phyloP scores from a whole-genome alignment of 192 early-diverging fungal species.

The Gigaspora rosea region DNA sequence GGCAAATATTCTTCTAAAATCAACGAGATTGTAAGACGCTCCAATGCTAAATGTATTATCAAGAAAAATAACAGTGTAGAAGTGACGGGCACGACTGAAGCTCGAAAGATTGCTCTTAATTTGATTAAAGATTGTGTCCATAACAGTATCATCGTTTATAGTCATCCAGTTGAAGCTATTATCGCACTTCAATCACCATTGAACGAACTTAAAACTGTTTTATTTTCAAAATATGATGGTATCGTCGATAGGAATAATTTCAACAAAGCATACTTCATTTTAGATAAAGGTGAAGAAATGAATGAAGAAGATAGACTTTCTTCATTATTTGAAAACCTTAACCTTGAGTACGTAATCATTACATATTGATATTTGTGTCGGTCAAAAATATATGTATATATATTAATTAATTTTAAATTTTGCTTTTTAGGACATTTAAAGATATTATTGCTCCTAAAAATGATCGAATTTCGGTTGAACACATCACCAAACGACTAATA shows the following conservation, averaged over 20 bases:
- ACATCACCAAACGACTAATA: neutral
- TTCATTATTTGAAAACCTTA: neutral
- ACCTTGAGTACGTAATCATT: neutral
- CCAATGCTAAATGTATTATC: neutral
- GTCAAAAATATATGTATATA: neutral
- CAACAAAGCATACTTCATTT: neutral
- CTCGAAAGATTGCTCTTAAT: neutral
- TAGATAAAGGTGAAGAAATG: constrained; percentile 4
- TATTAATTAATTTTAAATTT: neutral
- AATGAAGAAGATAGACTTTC: neutral
- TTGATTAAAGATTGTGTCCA: neutral
- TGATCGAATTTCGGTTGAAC: neutral
- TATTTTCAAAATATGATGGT: neutral
- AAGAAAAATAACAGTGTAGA: neutral
- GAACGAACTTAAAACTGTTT: neutral
- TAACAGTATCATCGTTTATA: neutral
- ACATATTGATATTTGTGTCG: neutral
- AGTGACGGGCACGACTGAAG: neutral
- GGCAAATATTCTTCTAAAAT: neutral
- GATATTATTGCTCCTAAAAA: neutral
- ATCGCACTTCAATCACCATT: constrained; percentile 3
- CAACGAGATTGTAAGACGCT: neutral
- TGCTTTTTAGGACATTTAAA: neutral
- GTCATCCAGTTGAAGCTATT: neutral
- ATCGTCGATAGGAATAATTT: neutral